phyloP scores from a whole-genome alignment of 192 early-diverging fungal species.

The Spinellus fusiger region DNA sequence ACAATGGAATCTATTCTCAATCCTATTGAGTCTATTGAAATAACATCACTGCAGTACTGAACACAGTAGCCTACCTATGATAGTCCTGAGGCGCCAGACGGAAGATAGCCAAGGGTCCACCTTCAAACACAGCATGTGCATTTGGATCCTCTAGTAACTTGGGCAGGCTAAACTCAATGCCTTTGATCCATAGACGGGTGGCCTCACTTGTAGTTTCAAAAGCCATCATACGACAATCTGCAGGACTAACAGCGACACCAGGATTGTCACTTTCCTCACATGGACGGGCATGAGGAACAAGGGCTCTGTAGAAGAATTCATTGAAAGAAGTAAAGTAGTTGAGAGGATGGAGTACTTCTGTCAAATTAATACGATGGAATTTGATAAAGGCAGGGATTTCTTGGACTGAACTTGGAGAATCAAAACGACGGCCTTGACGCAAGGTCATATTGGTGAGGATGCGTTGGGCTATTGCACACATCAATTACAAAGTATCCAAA shows the following conservation, averaged over 20 bases:
- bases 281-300: slow-evolving; percentile 58
- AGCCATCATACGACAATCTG: slow-evolving; percentile 66
- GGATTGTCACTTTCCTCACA: slow-evolving; percentile 40
- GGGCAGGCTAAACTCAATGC: slow-evolving; percentile 56
- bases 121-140: slow-evolving; percentile 47
- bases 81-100: slow-evolving; percentile 83
- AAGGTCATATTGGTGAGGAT: slow-evolving; percentile 45
- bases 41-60: not conserved
- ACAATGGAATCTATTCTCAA: slow-evolving; percentile 52
- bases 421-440: slow-evolving; percentile 70
- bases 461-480: slow-evolving; percentile 23
- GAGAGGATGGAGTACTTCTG: slow-evolving; percentile 64
- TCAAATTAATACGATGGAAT: slow-evolving; percentile 62
- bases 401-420: slow-evolving; percentile 49
- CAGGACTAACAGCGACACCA: slow-evolving; percentile 58
- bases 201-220: slow-evolving; percentile 63
- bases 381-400: slow-evolving; percentile 70
- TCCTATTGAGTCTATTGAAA: too few species aligned
- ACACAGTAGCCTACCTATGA: slow-evolving; percentile 45
- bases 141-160: slow-evolving; percentile 49
- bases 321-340: slow-evolving; percentile 70
- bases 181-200: slow-evolving; percentile 78
- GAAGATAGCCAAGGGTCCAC: slow-evolving; percentile 63
- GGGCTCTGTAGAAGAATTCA: slow-evolving; percentile 80
- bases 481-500: slow-evolving; percentile 1